phyloP scores from a whole-genome alignment of 108 stramenopile species.

The Fragilaria crotonensis region DNA sequence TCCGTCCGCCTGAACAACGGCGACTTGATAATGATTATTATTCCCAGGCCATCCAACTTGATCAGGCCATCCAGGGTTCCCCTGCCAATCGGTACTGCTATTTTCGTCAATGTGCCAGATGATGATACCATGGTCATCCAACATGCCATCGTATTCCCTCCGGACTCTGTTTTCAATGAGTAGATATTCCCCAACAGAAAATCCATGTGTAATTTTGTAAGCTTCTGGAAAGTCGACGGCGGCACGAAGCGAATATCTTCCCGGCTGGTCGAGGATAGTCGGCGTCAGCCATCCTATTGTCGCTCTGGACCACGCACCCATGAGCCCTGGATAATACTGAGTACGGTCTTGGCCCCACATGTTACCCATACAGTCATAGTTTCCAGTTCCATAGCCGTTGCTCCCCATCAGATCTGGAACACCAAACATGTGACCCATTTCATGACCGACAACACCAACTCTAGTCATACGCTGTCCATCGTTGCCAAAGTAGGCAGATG shows the following conservation, averaged over 20 bases:
- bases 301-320: neutral
- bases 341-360: neutral
- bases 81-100: slow-evolving; percentile 10
- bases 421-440: neutral
- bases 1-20: slow-evolving; percentile 53
- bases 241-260: slow-evolving; percentile 30
- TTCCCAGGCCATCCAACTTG: slow-evolving; percentile 41
- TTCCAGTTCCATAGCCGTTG: neutral
- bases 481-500: neutral
- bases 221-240: slow-evolving; percentile 27
- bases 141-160: slow-evolving; percentile 29
- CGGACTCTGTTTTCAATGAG: slow-evolving; percentile 67
- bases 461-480: neutral
- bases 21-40: slow-evolving; percentile 46
- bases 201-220: slow-evolving; percentile 38
- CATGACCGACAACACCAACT: neutral
- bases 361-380: neutral
- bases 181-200: slow-evolving; percentile 42
- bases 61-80: slow-evolving; percentile 59
- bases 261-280: slow-evolving; percentile 20
- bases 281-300: slow-evolving; percentile 28
- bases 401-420: neutral
- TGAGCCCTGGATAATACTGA: neutral
- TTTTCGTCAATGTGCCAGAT: slow-evolving; percentile 56
- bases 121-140: slow-evolving; percentile 40